Evolutionary conservation across 192 early-diverging fungal species (phyloP).

Genomic region (Borealophlyctis nickersoniae): DNA sequence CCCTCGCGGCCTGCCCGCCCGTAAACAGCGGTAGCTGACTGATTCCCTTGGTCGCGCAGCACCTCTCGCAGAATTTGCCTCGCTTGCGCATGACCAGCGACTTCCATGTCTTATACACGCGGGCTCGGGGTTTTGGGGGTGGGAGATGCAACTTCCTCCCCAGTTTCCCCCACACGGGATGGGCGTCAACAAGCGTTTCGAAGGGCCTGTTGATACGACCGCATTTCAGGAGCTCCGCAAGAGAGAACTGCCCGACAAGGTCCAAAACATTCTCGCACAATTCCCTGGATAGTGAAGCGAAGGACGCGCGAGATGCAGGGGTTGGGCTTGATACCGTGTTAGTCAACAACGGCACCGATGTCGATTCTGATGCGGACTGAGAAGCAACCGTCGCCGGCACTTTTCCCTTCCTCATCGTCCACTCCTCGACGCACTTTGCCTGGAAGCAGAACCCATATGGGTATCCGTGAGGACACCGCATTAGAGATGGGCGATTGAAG

Average conservation of each 20-base stretch:
- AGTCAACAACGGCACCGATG: no score
- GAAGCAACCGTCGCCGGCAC: no score
- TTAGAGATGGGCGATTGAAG: no score
- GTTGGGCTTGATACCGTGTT: no score
- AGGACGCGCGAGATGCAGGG: no score
- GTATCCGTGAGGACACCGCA: no score
- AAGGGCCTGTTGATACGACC: not conserved
- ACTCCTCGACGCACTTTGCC: no score
- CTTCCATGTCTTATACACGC: not conserved
- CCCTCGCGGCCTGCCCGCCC: not conserved
- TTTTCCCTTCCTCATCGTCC: no score
- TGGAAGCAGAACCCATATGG: no score
- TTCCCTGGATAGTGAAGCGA: no score
- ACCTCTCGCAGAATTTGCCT: not conserved
- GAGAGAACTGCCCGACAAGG: not conserved
- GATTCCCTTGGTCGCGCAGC: not conserved
- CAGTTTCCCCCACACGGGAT: not conserved
- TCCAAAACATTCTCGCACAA: no score
- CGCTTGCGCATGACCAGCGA: not conserved
- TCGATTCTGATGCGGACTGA: no score
- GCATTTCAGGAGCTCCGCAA: not conserved
- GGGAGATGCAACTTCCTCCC: not conserved
- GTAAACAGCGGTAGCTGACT: not conserved
- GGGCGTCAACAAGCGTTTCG: not conserved
- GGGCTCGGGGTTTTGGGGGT: not conserved